phyloP scores from a whole-genome alignment of 1,284 basidiomycete species.

The Anthracocystis panici-leucophaei region DNA sequence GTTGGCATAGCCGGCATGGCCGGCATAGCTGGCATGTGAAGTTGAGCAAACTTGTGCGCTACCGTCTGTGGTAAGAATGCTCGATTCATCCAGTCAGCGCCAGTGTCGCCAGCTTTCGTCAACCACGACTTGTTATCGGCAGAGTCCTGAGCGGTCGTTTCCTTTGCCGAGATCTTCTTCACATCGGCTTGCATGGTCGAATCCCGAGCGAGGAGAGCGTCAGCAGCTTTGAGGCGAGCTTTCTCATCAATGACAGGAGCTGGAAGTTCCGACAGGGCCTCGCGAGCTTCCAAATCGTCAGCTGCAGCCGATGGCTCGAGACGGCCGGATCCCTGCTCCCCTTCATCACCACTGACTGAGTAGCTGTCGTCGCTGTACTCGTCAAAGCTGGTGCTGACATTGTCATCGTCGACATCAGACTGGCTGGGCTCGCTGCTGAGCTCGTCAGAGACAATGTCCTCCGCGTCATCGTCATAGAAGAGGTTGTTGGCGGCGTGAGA shows the following conservation, averaged over 20 bases:
- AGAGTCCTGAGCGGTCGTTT: conserved; percentile 7
- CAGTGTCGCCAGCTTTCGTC: conserved; percentile 49
- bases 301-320: not conserved
- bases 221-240: conserved; percentile 27
- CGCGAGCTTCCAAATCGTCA: conserved; percentile 34
- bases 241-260: conserved; percentile 41
- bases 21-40: conserved; percentile 54
- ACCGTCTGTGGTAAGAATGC: conserved; percentile 47
- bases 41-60: conserved; percentile 49
- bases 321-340: conserved; percentile 5
- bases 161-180: conserved; percentile 1
- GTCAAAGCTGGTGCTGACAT: conserved; percentile 59
- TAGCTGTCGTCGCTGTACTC: conserved; percentile 51
- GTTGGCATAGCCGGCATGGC: conserved; percentile 52
- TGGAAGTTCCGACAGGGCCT: conserved; percentile 30
- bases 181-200: not conserved
- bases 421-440: conserved; percentile 47
- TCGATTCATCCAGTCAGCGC: conserved; percentile 52
- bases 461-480: conserved; percentile 33
- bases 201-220: conserved; percentile 17
- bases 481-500: conserved; percentile 63
- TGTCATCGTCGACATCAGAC: conserved; percentile 65
- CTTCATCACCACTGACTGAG: conserved; percentile 38
- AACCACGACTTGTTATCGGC: conserved; percentile 46
- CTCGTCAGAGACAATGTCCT: conserved; percentile 45